Evolutionary conservation across 148 eudicot species (phyloP).

Genomic region (Cornus kousa): DNA sequence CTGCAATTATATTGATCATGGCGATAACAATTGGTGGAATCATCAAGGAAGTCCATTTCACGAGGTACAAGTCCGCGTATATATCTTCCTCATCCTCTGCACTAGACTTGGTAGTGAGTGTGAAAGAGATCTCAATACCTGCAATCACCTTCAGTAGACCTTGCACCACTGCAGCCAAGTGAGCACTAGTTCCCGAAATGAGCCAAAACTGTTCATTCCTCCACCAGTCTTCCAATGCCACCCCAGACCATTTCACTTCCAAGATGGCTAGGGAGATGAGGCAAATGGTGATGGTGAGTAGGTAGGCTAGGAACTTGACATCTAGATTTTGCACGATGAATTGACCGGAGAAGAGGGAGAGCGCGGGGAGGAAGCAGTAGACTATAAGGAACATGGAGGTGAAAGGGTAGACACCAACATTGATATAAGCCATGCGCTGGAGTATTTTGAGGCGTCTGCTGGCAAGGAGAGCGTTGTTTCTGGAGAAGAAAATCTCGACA

Average conservation of each 20-base stretch:
- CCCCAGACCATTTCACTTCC: slow-evolving; percentile 89
- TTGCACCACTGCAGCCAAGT: slow-evolving; percentile 83
- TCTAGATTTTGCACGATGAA: slow-evolving; percentile 73
- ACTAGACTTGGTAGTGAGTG: slow-evolving; percentile 71
- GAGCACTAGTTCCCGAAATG: slow-evolving; percentile 85
- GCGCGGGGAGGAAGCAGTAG: slow-evolving; percentile 94
- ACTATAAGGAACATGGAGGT: slow-evolving; percentile 72
- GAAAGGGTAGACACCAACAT: slow-evolving; percentile 88
- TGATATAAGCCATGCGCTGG: slow-evolving; percentile 84
- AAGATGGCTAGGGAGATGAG: slow-evolving; percentile 63
- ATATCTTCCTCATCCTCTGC: slow-evolving; percentile 67
- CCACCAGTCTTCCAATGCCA: slow-evolving; percentile 90
- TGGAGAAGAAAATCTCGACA: slow-evolving; percentile 86
- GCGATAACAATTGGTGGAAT: slow-evolving; percentile 90
- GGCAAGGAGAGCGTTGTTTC: slow-evolving; percentile 72
- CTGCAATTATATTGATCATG: slow-evolving; percentile 67
- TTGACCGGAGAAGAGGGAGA: slow-evolving; percentile 79
- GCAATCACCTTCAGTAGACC: slow-evolving; percentile 78
- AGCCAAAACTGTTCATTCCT: slow-evolving; percentile 95
- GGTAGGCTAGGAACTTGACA: slow-evolving; percentile 52
- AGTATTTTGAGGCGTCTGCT: slow-evolving; percentile 45
- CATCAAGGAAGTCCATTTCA: slow-evolving; percentile 87
- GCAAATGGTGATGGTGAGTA: slow-evolving; percentile 60
- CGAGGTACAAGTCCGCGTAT: slow-evolving; percentile 70
- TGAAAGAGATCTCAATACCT: slow-evolving; percentile 85